These are phyloP conservation scores for Arabidopsis arenosa DNA, from an alignment of 345 rosid genomes.

Conservation along the genomic window DNA sequence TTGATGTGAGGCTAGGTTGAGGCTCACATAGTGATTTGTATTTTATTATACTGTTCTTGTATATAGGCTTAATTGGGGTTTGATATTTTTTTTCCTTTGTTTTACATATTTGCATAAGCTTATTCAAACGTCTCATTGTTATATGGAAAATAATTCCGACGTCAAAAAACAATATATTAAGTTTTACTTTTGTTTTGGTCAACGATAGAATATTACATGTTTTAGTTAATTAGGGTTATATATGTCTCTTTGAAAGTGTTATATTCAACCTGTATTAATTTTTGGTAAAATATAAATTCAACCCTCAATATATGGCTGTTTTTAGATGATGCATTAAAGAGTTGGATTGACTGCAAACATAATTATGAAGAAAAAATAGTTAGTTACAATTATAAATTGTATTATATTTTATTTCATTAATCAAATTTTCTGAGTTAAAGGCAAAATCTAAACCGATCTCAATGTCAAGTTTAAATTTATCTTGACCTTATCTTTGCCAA, in stretches of 20 bases:
- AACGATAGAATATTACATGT: too few species aligned
- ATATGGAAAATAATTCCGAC: too few species aligned
- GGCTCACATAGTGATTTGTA: conserved; percentile 1
- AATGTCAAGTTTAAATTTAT: background rate
- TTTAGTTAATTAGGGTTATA: too few species aligned
- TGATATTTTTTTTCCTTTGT: too few species aligned
- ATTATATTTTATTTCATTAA: background rate
- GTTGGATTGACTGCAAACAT: background rate
- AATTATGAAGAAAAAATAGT: background rate
- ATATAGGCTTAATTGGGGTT: too few species aligned
- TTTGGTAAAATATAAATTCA: background rate
- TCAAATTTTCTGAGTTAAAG: background rate
- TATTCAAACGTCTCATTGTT: too few species aligned
- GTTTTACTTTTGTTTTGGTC: too few species aligned
- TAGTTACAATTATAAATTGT: background rate
- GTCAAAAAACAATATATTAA: too few species aligned
- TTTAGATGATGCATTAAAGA: background rate
- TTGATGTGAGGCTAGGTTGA: conserved; percentile 32
- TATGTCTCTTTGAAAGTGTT: background rate
- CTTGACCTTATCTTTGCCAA: conserved; percentile 28
- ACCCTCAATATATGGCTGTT: background rate
- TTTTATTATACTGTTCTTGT: background rate
- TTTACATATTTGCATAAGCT: too few species aligned
- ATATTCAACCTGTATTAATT: background rate
- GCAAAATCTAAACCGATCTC: background rate